Conservation (phyloP, 306 rosid species). For the Carpinus fangiana region DNA sequence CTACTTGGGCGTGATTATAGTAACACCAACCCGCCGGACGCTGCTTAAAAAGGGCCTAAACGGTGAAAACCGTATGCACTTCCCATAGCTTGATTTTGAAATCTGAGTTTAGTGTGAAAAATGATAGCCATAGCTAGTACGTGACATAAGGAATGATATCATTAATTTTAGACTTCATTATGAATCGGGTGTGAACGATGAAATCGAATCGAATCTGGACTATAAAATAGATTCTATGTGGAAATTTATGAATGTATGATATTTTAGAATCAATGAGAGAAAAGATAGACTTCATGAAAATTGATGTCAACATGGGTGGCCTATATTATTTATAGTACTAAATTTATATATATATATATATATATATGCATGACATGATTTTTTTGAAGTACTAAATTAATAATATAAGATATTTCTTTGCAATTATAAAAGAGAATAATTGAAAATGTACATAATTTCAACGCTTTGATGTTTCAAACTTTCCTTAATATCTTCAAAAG, state of each 20-base stretch:
- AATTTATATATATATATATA: background rate
- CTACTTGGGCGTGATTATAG: too few relatives aligned
- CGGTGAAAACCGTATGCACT: too few relatives aligned
- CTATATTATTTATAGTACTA: background rate
- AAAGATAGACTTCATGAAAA: background rate
- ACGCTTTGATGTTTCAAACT: background rate
- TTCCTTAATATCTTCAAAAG: background rate
- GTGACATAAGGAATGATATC: slow-evolving; percentile 12
- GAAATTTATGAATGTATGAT: too few relatives aligned
- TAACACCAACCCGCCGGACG: too few relatives aligned
- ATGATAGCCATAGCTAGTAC: background rate
- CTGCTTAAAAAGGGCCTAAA: too few relatives aligned
- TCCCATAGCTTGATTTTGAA: too few relatives aligned
- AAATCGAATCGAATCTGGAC: too few relatives aligned
- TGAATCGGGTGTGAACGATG: background rate
- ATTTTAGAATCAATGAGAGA: too few relatives aligned
- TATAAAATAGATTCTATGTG: too few relatives aligned
- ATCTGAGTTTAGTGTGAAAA: background rate
- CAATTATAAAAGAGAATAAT: background rate
- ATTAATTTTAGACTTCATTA: background rate
- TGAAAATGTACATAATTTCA: background rate
- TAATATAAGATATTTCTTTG: background rate
- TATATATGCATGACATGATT: background rate
- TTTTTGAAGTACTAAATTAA: background rate
- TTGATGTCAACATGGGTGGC: background rate